A percentile compares a stretch with the other conserved stretches of the same genome.
These are phyloP conservation scores for Sphaceloma murrayae DNA, from an alignment of 2,329 filamentous ascomycete genomes.

Conservation along the genomic window DNA sequence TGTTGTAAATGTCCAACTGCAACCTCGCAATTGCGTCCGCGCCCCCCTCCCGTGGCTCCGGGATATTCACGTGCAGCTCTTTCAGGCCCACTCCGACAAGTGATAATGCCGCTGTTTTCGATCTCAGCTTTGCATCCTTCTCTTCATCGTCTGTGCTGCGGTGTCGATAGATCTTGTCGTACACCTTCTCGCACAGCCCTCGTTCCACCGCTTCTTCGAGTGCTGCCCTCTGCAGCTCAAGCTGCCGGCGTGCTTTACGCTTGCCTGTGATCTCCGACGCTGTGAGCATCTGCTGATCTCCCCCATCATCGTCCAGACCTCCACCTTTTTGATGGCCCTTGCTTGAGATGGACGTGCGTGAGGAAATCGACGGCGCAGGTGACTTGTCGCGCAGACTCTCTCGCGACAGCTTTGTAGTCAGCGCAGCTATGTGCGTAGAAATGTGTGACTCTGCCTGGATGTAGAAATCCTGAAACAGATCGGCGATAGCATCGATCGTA, in stretches of 20 bases:
- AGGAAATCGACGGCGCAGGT: constrained; percentile 47
- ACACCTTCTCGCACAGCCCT: constrained; percentile 45
- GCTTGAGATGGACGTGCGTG: constrained; percentile 41
- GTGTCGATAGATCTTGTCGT: constrained; percentile 83
- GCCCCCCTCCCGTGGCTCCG: constrained; percentile 43
- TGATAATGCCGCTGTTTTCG: constrained; percentile 80
- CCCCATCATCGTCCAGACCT: constrained; percentile 23
- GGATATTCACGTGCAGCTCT: constrained; percentile 71
- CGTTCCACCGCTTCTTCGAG: constrained; percentile 89
- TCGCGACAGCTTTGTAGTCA: constrained; percentile 65
- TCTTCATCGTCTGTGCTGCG: constrained; percentile 88
- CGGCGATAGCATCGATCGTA: constrained; percentile 69
- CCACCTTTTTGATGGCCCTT: constrained; percentile 40
- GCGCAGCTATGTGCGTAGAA: constrained; percentile 70
- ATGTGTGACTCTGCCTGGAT: constrained; percentile 69
- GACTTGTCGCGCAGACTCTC: constrained; percentile 40
- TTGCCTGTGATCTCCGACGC: constrained; percentile 70
- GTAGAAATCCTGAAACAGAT: constrained; percentile 95
- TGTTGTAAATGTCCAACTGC: constrained; percentile 54
- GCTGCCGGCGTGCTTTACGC: constrained; percentile 64
- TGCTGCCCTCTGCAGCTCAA: constrained; percentile 66
- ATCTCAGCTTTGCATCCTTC: constrained; percentile 85
- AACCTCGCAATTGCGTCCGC: constrained; percentile 33
- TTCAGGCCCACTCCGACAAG: constrained; percentile 84
- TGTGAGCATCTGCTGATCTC: constrained; percentile 81